Evolutionary conservation across 2,329 filamentous ascomycete genomes (phyloP).

Genomic region (Paraphaeosphaeria sporulosa): DNA sequence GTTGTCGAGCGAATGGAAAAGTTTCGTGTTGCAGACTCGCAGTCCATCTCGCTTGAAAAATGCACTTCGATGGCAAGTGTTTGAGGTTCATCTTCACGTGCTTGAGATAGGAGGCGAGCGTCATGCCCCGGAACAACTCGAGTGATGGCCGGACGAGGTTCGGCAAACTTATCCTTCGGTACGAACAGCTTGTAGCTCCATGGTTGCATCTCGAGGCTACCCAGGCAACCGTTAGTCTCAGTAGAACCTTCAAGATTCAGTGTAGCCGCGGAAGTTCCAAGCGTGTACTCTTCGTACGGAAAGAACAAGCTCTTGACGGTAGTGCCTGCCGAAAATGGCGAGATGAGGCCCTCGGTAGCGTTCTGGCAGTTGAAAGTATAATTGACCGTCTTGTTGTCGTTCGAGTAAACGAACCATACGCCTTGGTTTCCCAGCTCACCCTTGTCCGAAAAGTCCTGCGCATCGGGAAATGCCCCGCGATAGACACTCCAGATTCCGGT

Average conservation of each 20-base stretch:
- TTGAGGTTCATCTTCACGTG: conserved; percentile 51
- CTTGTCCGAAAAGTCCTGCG: conserved; percentile 59
- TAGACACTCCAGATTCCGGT: conserved; percentile 65
- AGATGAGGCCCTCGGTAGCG: conserved; percentile 59
- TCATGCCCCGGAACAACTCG: conserved; percentile 69
- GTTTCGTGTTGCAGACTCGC: conserved; percentile 59
- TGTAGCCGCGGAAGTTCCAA: conserved; percentile 56
- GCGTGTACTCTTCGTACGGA: conserved; percentile 64
- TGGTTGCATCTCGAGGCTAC: conserved; percentile 59
- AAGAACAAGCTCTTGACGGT: conserved; percentile 70
- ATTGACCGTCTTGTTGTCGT: conserved; percentile 56
- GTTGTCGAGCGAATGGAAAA: conserved; percentile 64
- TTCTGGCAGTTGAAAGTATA: conserved; percentile 67
- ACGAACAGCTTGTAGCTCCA: conserved; percentile 70
- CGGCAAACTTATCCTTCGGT: conserved; percentile 58
- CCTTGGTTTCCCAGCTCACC: conserved; percentile 54
- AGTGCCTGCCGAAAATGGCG: conserved; percentile 62
- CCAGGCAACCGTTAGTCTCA: conserved; percentile 65
- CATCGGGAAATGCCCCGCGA: conserved; percentile 58
- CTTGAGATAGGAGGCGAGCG: conserved; percentile 60
- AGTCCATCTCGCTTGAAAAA: conserved; percentile 69
- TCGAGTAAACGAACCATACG: conserved; percentile 62
- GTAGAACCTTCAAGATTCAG: conserved; percentile 40
- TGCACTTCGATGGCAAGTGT: conserved; percentile 61
- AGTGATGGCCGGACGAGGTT: conserved; percentile 66